A percentile compares a stretch with the other conserved stretches of the same genome.
These are phyloP conservation scores for Royoungia palumana DNA, from an alignment of 768 basidiomycete genomes.

Conservation along the genomic window DNA sequence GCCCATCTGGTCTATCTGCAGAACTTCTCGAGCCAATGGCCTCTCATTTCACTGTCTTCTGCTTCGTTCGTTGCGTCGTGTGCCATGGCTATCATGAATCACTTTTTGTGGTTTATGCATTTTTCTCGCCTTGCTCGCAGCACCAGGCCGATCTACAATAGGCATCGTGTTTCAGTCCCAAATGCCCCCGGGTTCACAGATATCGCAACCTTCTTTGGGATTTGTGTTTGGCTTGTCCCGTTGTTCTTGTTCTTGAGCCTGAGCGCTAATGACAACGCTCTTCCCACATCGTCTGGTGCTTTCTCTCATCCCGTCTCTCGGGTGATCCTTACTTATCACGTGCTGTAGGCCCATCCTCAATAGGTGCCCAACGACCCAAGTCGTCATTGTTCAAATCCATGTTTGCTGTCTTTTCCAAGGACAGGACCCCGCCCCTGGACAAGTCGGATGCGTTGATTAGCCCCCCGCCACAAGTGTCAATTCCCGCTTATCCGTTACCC, in stretches of 20 bases:
- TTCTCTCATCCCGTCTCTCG: not conserved
- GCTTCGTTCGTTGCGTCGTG: slow-evolving; percentile 83
- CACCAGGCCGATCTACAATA: slow-evolving; percentile 47
- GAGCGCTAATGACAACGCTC: slow-evolving; percentile 94
- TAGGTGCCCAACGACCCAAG: slow-evolving; percentile 40
- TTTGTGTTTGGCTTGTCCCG: slow-evolving; percentile 87
- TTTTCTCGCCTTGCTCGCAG: slow-evolving; percentile 74
- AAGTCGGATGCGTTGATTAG: slow-evolving; percentile 66
- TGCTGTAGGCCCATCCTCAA: slow-evolving; percentile 21
- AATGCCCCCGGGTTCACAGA: slow-evolving; percentile 56
- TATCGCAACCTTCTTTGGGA: slow-evolving; percentile 78
- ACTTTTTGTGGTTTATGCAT: slow-evolving; percentile 97
- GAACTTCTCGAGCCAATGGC: slow-evolving; percentile 90
- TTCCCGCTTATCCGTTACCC: slow-evolving; percentile 19
- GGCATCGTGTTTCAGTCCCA: slow-evolving; percentile 41
- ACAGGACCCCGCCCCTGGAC: slow-evolving; percentile 44
- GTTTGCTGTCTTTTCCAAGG: slow-evolving; percentile 41
- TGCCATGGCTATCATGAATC: slow-evolving; percentile 78
- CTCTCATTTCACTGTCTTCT: slow-evolving; percentile 88
- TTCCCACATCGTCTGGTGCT: slow-evolving; percentile 67
- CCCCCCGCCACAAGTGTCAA: slow-evolving; percentile 45
- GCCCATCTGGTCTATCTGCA: slow-evolving; percentile 90
- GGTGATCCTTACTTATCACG: slow-evolving; percentile 10
- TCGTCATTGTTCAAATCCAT: slow-evolving; percentile 69
- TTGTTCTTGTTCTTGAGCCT: slow-evolving; percentile 93